A percentile compares a stretch with the other conserved stretches of the same genome.
Evolutionary conservation across 1,284 basidiomycete genomes (phyloP).

Genomic region (Chondrostereum purpureum): DNA sequence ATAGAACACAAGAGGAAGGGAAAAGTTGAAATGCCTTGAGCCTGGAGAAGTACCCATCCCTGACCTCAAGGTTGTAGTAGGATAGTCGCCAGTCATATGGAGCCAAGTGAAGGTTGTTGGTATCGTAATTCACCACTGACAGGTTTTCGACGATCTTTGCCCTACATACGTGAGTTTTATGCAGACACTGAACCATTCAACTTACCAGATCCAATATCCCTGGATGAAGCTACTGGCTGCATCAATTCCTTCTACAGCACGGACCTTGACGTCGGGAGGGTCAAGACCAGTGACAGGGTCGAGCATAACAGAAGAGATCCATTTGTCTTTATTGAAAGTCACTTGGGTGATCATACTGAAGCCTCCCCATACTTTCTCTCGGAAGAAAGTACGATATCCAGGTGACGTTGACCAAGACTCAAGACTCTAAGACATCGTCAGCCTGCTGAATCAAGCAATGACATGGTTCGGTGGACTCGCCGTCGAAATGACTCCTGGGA

Average conservation of each 20-base stretch:
- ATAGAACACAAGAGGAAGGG: background rate
- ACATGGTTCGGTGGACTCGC: constrained; percentile 31
- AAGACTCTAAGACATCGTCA: constrained; percentile 47
- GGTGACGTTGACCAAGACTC: constrained; percentile 79
- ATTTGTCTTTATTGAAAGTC: constrained; percentile 72
- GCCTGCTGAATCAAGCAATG: background rate
- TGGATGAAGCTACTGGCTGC: constrained; percentile 89
- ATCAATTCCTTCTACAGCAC: constrained; percentile 88
- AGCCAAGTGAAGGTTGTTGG: constrained; percentile 82
- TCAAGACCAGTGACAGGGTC: constrained; percentile 92
- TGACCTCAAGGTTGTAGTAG: constrained; percentile 61
- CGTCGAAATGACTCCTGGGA: constrained; percentile 77
- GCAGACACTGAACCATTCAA: constrained; percentile 6
- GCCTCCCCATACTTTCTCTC: constrained; percentile 84
- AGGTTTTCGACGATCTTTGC: constrained; percentile 92
- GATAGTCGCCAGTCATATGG: constrained; percentile 91
- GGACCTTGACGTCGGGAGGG: constrained; percentile 81
- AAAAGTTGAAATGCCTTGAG: constrained; percentile 53
- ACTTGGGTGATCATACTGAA: constrained; percentile 82
- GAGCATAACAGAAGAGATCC: constrained; percentile 88
- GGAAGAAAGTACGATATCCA: constrained; percentile 75
- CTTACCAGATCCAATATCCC: constrained; percentile 92
- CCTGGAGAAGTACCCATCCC: constrained; percentile 90
- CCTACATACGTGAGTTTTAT: constrained; percentile 32
- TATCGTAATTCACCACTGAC: constrained; percentile 86